Evolutionary conservation across 208 protist species (phyloP), one percentile per base, ranked within the genome.

Genomic region (Novymonas esmeraldas): DNA sequence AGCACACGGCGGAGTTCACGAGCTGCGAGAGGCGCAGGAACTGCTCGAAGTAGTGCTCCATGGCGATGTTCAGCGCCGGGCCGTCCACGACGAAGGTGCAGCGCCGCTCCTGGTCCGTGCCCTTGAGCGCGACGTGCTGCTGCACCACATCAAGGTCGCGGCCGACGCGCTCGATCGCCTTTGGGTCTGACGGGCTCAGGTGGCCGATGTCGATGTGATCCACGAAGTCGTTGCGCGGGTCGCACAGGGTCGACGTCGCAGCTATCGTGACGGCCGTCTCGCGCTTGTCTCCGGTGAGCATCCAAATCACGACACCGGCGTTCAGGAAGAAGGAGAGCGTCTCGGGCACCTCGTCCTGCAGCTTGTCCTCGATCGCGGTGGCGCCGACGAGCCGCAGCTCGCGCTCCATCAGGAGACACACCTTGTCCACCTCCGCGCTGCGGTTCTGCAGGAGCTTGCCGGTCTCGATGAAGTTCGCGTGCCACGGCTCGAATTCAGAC

Each of bases 271-370:
- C 86, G 10, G 90, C 90, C 78, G 97, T 99, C 68, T 99, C 98
- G 49, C 95, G 89, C 83, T 99, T 99, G 82, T 99, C 98, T 45
- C 98, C 98, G 10, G 98, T 99, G 11, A 99, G 82, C 78, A 99
- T 98, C 98, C 98, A 99, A 13, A 99, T 61, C 2, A 97, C 81
- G 29, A 99, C 95, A 6, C 95, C 95, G 1, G 98, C 98, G 33
- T 87, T 72, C 9, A 88, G 55, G 31, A 99, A 89, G n/a, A 96
- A 84, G 7, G 82, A 77, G 18, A 99, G 86, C n/a, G 95, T 97
- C 67, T 98, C 90, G 0, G 93, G 92, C 18, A 98, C 97, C 48
- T 92, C 75, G 18, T 98, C 89, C 78, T 99, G 98, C 46, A 99
- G 85, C 82, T 97, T 95, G 82, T 99, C 98, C 84, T 99, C 98